Percentiles rank a stretch among this genome's conserved stretches.
Conservation (phyloP, 176 grass and related monocot species). For the Tuctoria greenei region DNA sequence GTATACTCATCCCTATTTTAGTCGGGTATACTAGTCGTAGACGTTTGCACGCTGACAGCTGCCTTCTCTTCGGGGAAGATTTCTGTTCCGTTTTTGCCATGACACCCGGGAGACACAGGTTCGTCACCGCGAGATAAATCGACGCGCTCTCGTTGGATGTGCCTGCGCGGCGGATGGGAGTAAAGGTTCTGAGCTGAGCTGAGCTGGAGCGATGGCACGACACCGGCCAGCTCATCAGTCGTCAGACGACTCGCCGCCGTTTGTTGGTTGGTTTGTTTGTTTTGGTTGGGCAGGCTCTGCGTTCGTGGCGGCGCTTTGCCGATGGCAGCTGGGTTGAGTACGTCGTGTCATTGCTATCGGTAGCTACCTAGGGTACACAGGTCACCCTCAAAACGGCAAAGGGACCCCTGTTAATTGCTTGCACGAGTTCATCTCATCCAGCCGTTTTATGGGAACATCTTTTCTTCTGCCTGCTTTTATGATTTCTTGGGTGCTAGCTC, state of each 20-base stretch:
- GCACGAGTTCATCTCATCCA: not conserved
- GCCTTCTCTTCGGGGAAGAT: not conserved
- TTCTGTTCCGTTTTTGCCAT: not conserved
- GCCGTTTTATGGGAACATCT: not conserved
- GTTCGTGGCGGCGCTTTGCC: not conserved
- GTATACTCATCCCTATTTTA: too few species aligned
- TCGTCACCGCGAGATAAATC: too few species aligned
- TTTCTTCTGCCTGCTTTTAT: not conserved
- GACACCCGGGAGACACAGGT: not conserved
- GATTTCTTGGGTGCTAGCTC: too few species aligned
- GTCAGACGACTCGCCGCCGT: not conserved
- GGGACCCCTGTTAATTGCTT: not conserved
- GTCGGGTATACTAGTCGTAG: too few species aligned
- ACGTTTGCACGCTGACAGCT: not conserved
- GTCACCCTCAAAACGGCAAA: not conserved
- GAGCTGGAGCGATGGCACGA: constrained; percentile 4
- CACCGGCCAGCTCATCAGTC: not conserved
- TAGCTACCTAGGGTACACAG: not conserved
- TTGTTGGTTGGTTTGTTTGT: too few species aligned
- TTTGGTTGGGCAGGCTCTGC: not conserved
- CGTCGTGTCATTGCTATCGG: not conserved
- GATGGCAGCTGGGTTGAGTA: not conserved
- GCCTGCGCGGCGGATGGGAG: not conserved
- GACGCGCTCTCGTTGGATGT: not conserved
- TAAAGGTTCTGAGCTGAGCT: not conserved